A percentile compares a stretch with the other conserved stretches of the same genome.
phyloP scores from a whole-genome alignment of 2,329 filamentous ascomycete genomes.

The Trichoderma sp. region DNA sequence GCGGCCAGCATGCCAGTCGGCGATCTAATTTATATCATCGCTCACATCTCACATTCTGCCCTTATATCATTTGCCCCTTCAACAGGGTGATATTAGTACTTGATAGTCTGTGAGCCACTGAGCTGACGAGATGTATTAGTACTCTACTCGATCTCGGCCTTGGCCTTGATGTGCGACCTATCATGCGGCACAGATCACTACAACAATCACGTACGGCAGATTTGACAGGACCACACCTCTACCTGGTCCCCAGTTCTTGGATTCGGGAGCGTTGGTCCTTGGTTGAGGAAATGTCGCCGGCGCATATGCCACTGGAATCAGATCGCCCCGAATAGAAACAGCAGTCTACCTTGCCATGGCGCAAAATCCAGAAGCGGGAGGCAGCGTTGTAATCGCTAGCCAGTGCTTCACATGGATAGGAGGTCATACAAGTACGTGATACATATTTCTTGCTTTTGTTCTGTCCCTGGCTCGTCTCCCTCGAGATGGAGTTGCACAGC shows the following conservation, averaged over 20 bases:
- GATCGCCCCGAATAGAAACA: not conserved
- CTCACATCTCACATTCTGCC: conserved; percentile 25
- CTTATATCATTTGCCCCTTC: not conserved
- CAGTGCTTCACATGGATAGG: not conserved
- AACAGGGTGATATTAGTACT: not conserved
- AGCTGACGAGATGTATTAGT: not conserved
- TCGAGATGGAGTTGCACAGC: not conserved
- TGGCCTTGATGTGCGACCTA: not conserved
- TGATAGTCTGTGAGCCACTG: not conserved
- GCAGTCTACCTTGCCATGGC: not conserved
- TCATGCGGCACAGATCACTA: not conserved
- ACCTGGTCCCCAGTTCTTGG: not conserved
- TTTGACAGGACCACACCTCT: conserved; percentile 9
- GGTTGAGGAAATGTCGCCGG: not conserved
- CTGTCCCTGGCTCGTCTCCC: not conserved
- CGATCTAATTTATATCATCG: conserved; percentile 21
- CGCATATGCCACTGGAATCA: not conserved
- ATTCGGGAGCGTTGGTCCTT: not conserved
- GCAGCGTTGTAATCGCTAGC: not conserved
- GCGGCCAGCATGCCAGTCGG: conserved; percentile 24
- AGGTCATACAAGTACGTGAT: not conserved
- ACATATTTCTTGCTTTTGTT: not conserved
- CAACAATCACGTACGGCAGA: not conserved
- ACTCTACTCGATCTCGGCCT: not conserved
- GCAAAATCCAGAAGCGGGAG: not conserved